A percentile compares a stretch with the other conserved stretches of the same genome.
phyloP scores from a whole-genome alignment of 192 early-diverging fungal genomes.

The Coemansia sp. region DNA sequence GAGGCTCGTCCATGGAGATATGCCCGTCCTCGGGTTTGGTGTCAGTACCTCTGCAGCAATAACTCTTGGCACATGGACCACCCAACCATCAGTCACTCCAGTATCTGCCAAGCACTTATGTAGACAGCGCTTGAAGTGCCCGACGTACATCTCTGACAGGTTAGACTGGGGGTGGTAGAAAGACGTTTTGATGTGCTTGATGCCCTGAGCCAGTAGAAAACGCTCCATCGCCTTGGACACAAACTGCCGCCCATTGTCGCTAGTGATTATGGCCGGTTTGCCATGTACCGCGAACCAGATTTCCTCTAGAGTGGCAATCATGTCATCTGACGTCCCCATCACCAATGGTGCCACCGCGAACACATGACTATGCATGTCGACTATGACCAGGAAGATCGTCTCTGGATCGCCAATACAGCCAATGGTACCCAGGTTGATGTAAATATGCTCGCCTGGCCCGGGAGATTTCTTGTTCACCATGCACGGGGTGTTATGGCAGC shows the following conservation, averaged over 20 bases:
- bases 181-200: no score
- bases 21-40: neutral
- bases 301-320: no score
- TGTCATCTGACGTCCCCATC: no score
- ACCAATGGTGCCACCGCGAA: no score
- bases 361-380: no score
- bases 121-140: neutral
- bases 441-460: constrained; percentile 12
- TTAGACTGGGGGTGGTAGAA: no score
- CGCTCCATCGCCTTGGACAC: no score
- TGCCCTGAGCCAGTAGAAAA: no score
- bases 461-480: neutral
- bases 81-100: neutral
- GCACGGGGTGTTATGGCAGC: neutral
- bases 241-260: no score
- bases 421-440: constrained; percentile 10
- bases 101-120: neutral
- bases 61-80: neutral
- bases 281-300: no score
- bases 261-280: no score
- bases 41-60: neutral
- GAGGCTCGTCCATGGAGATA: neutral
- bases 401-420: neutral
- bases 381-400: constrained; percentile 9
- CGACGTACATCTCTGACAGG: no score